phyloP scores from a whole-genome alignment of 2,329 filamentous ascomycete genomes.

The Aureobasidium uvarum region DNA sequence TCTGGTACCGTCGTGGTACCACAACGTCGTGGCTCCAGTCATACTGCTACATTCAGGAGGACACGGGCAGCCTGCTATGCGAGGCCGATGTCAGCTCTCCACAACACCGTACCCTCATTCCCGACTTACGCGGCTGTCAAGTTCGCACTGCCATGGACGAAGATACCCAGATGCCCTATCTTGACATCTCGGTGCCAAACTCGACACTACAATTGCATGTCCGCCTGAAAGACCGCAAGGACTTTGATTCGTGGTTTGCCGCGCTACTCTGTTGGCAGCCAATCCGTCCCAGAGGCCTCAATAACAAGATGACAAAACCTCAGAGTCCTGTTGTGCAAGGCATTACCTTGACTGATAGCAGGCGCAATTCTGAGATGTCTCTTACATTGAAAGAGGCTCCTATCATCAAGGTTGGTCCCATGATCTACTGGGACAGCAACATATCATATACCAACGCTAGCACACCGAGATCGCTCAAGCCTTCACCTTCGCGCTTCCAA shows the following conservation, averaged over 20 bases:
- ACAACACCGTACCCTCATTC: constrained; percentile 65
- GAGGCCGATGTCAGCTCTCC: constrained; percentile 66
- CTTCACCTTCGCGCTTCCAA: constrained; percentile 56
- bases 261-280: constrained; percentile 81
- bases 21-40: constrained; percentile 65
- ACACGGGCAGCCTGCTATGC: constrained; percentile 70
- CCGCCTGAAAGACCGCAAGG: constrained; percentile 61
- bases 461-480: constrained; percentile 40
- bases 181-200: constrained; percentile 54
- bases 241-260: constrained; percentile 77
- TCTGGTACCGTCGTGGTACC: constrained; percentile 66
- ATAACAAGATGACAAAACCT: constrained; percentile 55
- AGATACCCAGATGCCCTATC: constrained; percentile 50
- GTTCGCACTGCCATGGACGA: constrained; percentile 55
- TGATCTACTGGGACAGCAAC: constrained; percentile 75
- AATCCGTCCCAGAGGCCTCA: constrained; percentile 59
- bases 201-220: constrained; percentile 62
- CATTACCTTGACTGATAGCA: constrained; percentile 31
- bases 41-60: constrained; percentile 75
- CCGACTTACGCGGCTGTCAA: constrained; percentile 71
- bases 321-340: constrained; percentile 36
- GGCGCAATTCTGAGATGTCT: constrained; percentile 52
- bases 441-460: constrained; percentile 50
- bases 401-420: constrained; percentile 81
- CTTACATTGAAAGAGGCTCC: constrained; percentile 64